Conservation (phyloP, 768 basidiomycete species). For the Sporobolomyces phaffii region DNA sequence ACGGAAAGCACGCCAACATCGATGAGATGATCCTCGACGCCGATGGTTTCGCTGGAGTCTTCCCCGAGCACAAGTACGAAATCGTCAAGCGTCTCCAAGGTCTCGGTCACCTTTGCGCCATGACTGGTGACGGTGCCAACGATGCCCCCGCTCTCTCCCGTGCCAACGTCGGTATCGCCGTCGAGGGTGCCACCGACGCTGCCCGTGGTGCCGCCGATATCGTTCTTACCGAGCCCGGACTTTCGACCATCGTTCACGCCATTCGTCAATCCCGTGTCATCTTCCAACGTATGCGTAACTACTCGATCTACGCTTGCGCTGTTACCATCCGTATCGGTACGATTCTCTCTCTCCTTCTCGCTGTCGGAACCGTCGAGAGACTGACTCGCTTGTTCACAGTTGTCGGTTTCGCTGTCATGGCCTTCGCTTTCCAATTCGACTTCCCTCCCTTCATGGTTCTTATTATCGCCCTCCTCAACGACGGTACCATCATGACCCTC, state of each 20-base stretch:
- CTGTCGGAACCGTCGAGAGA: neutral
- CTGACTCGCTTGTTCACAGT: slow-evolving; percentile 63
- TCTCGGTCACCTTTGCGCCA: slow-evolving; percentile 90
- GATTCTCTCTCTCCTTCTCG: neutral
- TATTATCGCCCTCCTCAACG: slow-evolving; percentile 92
- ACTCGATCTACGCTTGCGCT: slow-evolving; percentile 64
- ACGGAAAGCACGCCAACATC: slow-evolving; percentile 70
- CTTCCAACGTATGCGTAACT: slow-evolving; percentile 99
- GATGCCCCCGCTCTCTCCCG: slow-evolving; percentile 95
- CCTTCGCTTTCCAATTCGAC: slow-evolving; percentile 92
- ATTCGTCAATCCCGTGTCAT: slow-evolving; percentile 97
- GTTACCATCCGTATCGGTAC: slow-evolving; percentile 82
- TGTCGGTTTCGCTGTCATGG: slow-evolving; percentile 90
- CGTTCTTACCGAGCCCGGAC: slow-evolving; percentile 94
- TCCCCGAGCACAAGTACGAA: slow-evolving; percentile 99
- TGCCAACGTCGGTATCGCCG: slow-evolving; percentile 98
- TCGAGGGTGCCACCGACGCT: slow-evolving; percentile 97
- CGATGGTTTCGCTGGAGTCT: slow-evolving; percentile 97
- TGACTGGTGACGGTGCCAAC: slow-evolving; percentile 99
- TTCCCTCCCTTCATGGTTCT: slow-evolving; percentile 99
- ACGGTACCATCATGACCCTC: slow-evolving; percentile 98
- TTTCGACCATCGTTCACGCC: slow-evolving; percentile 97
- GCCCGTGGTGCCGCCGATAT: slow-evolving; percentile 98
- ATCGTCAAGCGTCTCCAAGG: slow-evolving; percentile 97
- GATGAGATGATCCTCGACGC: slow-evolving; percentile 99